Conservation (phyloP, 257 asterid species). For the Nicotiana attenuata region DNA sequence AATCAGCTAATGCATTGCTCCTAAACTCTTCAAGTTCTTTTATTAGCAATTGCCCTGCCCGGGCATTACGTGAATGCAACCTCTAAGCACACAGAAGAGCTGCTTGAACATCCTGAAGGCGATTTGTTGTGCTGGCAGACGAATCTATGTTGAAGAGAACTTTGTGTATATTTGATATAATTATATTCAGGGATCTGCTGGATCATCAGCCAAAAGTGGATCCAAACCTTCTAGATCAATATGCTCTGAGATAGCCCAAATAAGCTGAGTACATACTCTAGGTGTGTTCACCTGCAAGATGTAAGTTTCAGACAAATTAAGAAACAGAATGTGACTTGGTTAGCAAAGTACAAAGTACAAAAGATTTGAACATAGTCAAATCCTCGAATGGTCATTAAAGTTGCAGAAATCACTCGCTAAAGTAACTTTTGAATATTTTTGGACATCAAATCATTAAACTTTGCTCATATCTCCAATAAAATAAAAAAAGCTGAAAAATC, state of each 20-base stretch:
- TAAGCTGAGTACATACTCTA: slow-evolving; percentile 66
- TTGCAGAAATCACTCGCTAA: too few species aligned
- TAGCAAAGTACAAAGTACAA: neutral
- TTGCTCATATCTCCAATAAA: too few species aligned
- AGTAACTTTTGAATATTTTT: too few species aligned
- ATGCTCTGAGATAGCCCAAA: slow-evolving; percentile 87
- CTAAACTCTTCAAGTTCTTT: slow-evolving; percentile 88
- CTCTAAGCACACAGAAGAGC: slow-evolving; percentile 83
- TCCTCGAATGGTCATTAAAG: too few species aligned
- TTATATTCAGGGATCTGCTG: slow-evolving; percentile 70
- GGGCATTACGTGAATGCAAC: slow-evolving; percentile 73
- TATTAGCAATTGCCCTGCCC: slow-evolving; percentile 78
- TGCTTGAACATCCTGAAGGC: slow-evolving; percentile 88
- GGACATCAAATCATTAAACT: too few species aligned
- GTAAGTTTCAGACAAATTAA: slow-evolving; percentile 5
- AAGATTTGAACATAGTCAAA: neutral
- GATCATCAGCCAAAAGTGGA: slow-evolving; percentile 88
- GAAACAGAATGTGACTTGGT: neutral
- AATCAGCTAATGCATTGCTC: slow-evolving; percentile 63
- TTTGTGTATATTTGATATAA: slow-evolving; percentile 63
- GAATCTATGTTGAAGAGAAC: slow-evolving; percentile 66
- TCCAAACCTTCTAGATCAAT: slow-evolving; percentile 80
- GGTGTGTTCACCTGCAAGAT: slow-evolving; percentile 78
- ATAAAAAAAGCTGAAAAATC: too few species aligned
- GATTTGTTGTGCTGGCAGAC: slow-evolving; percentile 60